phyloP scores from a whole-genome alignment of 2,329 filamentous ascomycete genomes.

The Chlorencoelia australis region DNA sequence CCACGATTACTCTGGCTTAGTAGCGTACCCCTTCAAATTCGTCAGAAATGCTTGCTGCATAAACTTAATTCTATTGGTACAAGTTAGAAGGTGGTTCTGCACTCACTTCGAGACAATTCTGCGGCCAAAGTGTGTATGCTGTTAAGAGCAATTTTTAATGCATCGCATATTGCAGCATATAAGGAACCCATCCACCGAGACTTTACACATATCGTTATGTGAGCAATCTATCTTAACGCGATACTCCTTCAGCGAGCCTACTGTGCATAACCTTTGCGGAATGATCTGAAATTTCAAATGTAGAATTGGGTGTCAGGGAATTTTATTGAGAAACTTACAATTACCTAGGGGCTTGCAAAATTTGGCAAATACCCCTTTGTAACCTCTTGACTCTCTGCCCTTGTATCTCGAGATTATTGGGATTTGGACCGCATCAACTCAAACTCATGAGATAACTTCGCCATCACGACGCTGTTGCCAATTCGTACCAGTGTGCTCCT shows the following conservation, averaged over 20 bases:
- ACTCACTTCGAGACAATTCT: too few relatives aligned
- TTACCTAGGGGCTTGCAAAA: not conserved
- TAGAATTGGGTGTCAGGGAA: not conserved
- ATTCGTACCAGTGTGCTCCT: not conserved
- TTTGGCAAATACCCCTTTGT: slow-evolving; percentile 3
- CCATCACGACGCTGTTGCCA: slow-evolving; percentile 1
- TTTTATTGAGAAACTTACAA: slow-evolving; percentile 4
- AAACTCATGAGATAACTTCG: slow-evolving; percentile 1
- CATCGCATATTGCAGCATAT: too few relatives aligned
- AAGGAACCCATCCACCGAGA: slow-evolving; percentile 1
- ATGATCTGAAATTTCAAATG: not conserved
- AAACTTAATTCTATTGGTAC: too few relatives aligned
- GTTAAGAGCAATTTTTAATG: too few relatives aligned
- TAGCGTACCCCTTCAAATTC: too few relatives aligned
- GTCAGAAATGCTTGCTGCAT: too few relatives aligned
- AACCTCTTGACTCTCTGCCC: not conserved
- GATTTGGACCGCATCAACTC: slow-evolving; percentile 1
- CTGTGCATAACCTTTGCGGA: not conserved
- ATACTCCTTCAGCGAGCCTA: not conserved
- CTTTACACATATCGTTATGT: slow-evolving; percentile 1
- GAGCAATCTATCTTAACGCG: not conserved
- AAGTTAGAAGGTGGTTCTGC: too few relatives aligned
- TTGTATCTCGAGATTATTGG: slow-evolving; percentile 1
- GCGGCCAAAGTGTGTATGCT: too few relatives aligned
- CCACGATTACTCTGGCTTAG: too few relatives aligned